phyloP scores from a whole-genome alignment of 2,329 filamentous ascomycete genomes.

The Fusarium continuum region DNA sequence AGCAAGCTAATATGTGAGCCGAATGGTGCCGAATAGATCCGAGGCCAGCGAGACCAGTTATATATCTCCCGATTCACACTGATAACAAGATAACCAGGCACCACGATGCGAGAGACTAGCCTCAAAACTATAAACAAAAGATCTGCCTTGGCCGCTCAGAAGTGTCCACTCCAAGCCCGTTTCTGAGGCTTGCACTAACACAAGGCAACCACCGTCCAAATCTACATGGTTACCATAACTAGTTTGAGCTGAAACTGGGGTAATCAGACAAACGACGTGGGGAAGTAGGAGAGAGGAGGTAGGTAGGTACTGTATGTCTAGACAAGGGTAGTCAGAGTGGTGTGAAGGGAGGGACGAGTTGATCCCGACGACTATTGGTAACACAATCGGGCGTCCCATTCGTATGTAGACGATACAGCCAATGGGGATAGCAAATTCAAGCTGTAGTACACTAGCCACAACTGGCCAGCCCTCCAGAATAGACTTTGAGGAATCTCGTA shows the following conservation, averaged over 20 bases:
- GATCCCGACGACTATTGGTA: slow-evolving; percentile 1
- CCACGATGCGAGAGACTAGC: background rate
- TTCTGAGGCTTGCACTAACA: slow-evolving; percentile 8
- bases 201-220: background rate
- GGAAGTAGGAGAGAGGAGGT: slow-evolving; percentile 4
- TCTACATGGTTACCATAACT: background rate
- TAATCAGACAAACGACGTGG: slow-evolving; percentile 21
- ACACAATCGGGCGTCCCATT: background rate
- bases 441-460: too few relatives aligned
- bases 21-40: background rate
- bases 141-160: slow-evolving; percentile 6
- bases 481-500: too few relatives aligned
- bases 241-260: slow-evolving; percentile 9
- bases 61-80: background rate
- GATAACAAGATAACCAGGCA: background rate
- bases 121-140: background rate
- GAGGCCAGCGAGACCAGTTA: background rate
- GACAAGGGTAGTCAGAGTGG: slow-evolving; percentile 28
- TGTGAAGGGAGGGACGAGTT: background rate
- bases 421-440: too few relatives aligned
- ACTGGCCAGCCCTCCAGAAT: too few relatives aligned
- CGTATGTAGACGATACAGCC: too few relatives aligned
- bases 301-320: too few relatives aligned
- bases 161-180: background rate
- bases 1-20: background rate